Percentiles rank a stretch among this genome's conserved stretches.
Evolutionary conservation across 345 rosid genomes (phyloP).

Genomic region (Raphanus raphanistrum): DNA sequence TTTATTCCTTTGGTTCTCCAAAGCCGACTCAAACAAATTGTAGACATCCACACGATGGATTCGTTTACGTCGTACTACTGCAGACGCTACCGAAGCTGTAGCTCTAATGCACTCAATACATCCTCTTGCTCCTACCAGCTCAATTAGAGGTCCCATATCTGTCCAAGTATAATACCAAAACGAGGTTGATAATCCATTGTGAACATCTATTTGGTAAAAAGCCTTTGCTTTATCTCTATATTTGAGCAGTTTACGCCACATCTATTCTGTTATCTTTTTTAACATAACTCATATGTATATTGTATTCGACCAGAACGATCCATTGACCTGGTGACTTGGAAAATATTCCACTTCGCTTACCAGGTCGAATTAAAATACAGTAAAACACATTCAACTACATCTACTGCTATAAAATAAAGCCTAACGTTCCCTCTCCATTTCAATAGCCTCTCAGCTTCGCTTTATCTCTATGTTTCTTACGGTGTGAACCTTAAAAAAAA

Average conservation of each 20-base stretch:
- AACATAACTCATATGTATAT: too few species aligned
- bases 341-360: too few species aligned
- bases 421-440: too few species aligned
- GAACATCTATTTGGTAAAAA: not conserved
- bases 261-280: not conserved
- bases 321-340: too few species aligned
- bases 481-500: too few species aligned
- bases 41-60: not conserved
- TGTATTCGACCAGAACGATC: too few species aligned
- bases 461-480: too few species aligned
- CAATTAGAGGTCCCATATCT: not conserved
- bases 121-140: not conserved
- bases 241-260: not conserved
- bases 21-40: not conserved
- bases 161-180: not conserved
- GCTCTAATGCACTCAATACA: not conserved
- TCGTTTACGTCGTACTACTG: not conserved
- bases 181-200: not conserved
- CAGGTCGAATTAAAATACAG: too few species aligned
- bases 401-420: too few species aligned
- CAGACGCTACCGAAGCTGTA: not conserved
- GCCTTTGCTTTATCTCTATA: not conserved
- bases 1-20: not conserved
- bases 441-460: too few species aligned
- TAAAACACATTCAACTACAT: too few species aligned